Evolutionary conservation across 83 land plant species (phyloP), one percentile per base, ranked within the genome.

Genomic region (Picea engelmannii): DNA sequence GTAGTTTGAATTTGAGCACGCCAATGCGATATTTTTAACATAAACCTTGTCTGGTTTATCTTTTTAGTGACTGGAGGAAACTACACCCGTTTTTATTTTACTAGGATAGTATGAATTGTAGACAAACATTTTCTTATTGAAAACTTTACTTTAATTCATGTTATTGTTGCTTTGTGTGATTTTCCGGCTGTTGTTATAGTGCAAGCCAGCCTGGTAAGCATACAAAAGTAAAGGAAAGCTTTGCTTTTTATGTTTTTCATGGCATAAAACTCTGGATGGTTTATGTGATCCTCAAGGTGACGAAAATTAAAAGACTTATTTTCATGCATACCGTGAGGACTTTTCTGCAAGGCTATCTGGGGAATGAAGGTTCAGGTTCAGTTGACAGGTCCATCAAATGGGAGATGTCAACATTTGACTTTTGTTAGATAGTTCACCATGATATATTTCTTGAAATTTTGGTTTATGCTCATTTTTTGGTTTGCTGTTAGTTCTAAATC

Each of bases 361-460:
- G 69, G 69, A 66, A 66, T 66, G 69, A 66, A 66, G 69, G 69
- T 66, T 66, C 69, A 27, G 69, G 69, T 66, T 23, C 58, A 55
- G 58, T 55, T 55, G 58, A 55, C 58, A 55, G 58, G 58, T 49
- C 16, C 58, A 55, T 3, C 58, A 55, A 13, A 12, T 55, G 58
- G 58, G 58, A 55, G 58, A 13, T 55, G 58, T 55, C 58, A 11
- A 55, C 58, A 3, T 55, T 55, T 55, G 58, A 55, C 58, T 55
- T 55, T 12, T 55, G 58, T 55, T 55, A 55, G 58, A 55, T 55
- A 55, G 58, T 55, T 55, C 58, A 55, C 13, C 13, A 12, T 55
- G 58, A 55, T 55, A 12, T 12, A 55, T 55, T 55, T 55, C 58
- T 55, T 55, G 58, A 55, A 3, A 55, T 55, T 55, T 55, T 11